These are phyloP conservation scores for Mimosa pudica DNA, from an alignment of 306 rosid species.

Conservation along the genomic window DNA sequence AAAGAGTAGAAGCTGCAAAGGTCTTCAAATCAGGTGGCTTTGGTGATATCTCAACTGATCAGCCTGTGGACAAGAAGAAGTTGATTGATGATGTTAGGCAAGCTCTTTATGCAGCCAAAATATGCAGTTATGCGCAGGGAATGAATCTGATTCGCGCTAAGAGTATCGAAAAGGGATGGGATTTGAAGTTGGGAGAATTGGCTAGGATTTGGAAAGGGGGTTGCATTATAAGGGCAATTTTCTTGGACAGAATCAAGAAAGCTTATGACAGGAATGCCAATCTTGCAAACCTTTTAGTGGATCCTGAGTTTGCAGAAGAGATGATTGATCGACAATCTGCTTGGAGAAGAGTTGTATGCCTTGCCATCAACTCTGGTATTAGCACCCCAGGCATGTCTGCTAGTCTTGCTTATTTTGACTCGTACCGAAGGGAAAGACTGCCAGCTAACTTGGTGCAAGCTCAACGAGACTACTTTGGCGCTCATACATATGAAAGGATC, in stretches of 20 bases:
- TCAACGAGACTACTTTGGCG: slow-evolving; percentile 92
- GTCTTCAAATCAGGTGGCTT: slow-evolving; percentile 68
- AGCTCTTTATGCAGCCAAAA: slow-evolving; percentile 90
- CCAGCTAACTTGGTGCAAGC: slow-evolving; percentile 96
- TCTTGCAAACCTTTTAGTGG: slow-evolving; percentile 88
- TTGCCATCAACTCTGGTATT: slow-evolving; percentile 82
- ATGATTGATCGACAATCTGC: slow-evolving; percentile 80
- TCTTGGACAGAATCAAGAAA: slow-evolving; percentile 83
- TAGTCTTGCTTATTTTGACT: slow-evolving; percentile 89
- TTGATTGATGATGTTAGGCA: slow-evolving; percentile 81
- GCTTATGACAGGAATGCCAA: slow-evolving; percentile 78
- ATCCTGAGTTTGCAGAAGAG: slow-evolving; percentile 88
- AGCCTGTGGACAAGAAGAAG: slow-evolving; percentile 67
- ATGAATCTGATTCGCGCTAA: slow-evolving; percentile 94
- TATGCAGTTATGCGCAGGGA: slow-evolving; percentile 94
- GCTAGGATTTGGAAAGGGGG: slow-evolving; percentile 98
- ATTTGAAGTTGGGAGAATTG: slow-evolving; percentile 71
- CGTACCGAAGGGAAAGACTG: slow-evolving; percentile 73
- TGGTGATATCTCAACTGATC: slow-evolving; percentile 54
- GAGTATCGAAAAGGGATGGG: slow-evolving; percentile 88
- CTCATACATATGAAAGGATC: slow-evolving; percentile 87
- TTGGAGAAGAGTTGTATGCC: slow-evolving; percentile 87
- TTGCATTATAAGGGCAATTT: slow-evolving; percentile 80
- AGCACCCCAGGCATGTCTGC: slow-evolving; percentile 95
- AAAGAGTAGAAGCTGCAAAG: slow-evolving; percentile 82